phyloP scores from a whole-genome alignment of 2,329 filamentous ascomycete species.

The Colletotrichum orchidophilum region DNA sequence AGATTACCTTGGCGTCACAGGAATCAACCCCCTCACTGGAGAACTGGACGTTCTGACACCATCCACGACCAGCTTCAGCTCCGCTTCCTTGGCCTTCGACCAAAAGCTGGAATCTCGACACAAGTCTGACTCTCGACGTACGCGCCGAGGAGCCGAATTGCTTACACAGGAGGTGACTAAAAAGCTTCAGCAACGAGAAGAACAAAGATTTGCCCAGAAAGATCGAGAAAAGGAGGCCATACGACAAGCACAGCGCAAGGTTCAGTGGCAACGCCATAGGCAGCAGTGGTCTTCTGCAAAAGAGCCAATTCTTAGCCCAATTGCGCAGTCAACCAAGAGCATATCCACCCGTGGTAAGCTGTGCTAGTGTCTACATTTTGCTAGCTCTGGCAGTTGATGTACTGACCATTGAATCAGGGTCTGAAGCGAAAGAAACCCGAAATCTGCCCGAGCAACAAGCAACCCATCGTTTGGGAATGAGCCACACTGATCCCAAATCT shows the following conservation, averaged over 20 bases:
- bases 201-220: constrained; percentile 54
- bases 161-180: constrained; percentile 57
- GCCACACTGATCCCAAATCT: neutral
- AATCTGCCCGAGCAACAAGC: neutral
- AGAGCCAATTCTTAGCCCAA: constrained; percentile 60
- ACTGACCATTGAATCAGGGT: constrained; percentile 1
- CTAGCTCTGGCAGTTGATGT: neutral
- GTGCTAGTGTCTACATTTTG: neutral
- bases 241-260: constrained; percentile 42
- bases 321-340: constrained; percentile 50
- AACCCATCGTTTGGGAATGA: constrained; percentile 31
- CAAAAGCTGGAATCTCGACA: constrained; percentile 44
- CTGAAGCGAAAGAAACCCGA: neutral
- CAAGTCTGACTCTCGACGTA: constrained; percentile 45
- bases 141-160: constrained; percentile 51
- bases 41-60: constrained; percentile 61
- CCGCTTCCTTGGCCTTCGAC: constrained; percentile 42
- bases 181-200: constrained; percentile 41
- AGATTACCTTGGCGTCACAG: constrained; percentile 68
- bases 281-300: constrained; percentile 62
- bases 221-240: constrained; percentile 51
- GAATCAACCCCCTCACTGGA: constrained; percentile 66
- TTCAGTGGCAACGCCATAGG: constrained; percentile 56
- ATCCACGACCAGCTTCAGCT: constrained; percentile 56
- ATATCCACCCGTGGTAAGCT: constrained; percentile 26